Evolutionary conservation across 225 moss, liverwort and hornwort genomes (phyloP), one percentile per base, ranked within the genome.

Genomic region (Physcomitrium patens): DNA sequence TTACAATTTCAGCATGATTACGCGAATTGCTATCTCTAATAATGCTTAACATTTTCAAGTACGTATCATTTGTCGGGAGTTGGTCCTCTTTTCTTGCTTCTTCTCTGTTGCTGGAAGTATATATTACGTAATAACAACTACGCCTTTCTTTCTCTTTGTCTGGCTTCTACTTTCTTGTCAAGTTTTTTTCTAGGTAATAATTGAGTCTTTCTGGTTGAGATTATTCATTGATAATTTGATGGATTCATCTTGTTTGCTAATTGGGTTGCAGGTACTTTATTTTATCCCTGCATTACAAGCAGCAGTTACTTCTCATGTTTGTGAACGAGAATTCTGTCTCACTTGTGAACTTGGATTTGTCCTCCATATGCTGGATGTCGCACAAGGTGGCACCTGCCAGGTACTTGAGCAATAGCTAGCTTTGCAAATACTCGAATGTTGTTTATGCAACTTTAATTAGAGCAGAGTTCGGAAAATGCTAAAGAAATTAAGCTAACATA

Each of bases 301-400:
- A 71, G 82, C 84, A 63, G 87, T 90, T 31, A 90, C 87, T 52
- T 85, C 84, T 54, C 89, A 90, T 69, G 73, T 87, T 59, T 90
- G 89, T 87, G 89, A 90, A 78, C 79, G 76, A 65, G 89, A 90
- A 80, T 90, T 85, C 73, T 90, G 89, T 59, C 89, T 90, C 60
- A 90, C 89, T 41, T 90, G 89, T 79, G 89, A 90, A 65, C 89
- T 90, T 72, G 89, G 89, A 75, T 90, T 90, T 71, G 82, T 90
- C 72, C 80, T 90, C 57, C 89, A 90, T 69, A 90, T 90, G 89
- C 82, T 90, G 78, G 84, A 86, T 69, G 84, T 90, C 73, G 89
- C 89, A 27, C 86, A 86, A 77, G 87, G 89, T 67, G 85, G 79
- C 77, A 90, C 89, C 58, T 90, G 89, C 56, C 89, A 90, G 89